These are phyloP conservation scores for Cardamine chenopodiifolia DNA, from an alignment of 345 rosid genomes.

Conservation along the genomic window DNA sequence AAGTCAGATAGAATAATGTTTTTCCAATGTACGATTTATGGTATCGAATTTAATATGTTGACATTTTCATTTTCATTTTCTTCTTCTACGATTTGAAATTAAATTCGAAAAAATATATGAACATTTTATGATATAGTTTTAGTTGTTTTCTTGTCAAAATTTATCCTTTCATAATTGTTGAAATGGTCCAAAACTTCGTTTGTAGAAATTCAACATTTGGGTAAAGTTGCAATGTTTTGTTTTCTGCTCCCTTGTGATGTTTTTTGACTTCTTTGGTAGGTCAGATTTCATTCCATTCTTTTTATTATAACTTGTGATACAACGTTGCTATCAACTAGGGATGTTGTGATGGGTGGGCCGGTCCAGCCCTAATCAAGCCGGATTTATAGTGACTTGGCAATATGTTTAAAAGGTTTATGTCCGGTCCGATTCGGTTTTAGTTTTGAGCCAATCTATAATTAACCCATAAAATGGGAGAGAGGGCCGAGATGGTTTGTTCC, in stretches of 20 bases:
- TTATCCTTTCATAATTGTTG: not conserved
- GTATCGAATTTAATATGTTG: slow-evolving; percentile 15
- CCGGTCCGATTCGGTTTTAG: not conserved
- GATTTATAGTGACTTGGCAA: not conserved
- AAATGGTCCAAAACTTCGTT: slow-evolving; percentile 27
- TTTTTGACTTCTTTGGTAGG: slow-evolving; percentile 1
- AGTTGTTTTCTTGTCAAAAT: not conserved
- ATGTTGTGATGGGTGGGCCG: not conserved
- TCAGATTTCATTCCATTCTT: not conserved
- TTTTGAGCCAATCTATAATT: not conserved
- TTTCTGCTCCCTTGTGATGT: not conserved
- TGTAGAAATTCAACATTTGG: slow-evolving; percentile 19
- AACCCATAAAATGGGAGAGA: not conserved
- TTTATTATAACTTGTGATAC: not conserved
- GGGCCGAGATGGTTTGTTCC: not conserved
- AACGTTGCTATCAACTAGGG: not conserved
- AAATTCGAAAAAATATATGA: not conserved
- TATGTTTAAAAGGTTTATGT: not conserved
- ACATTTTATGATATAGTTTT: not conserved
- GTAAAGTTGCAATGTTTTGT: slow-evolving; percentile 17
- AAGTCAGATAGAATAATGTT: slow-evolving; percentile 5
- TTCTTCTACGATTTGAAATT: not conserved
- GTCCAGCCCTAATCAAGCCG: not conserved
- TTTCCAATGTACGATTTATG: slow-evolving; percentile 2
- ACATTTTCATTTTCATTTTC: not conserved